Evolutionary conservation across 2,329 filamentous ascomycete genomes (phyloP), one percentile per base, ranked within the genome.

Genomic region (Ascomycota sp.): DNA sequence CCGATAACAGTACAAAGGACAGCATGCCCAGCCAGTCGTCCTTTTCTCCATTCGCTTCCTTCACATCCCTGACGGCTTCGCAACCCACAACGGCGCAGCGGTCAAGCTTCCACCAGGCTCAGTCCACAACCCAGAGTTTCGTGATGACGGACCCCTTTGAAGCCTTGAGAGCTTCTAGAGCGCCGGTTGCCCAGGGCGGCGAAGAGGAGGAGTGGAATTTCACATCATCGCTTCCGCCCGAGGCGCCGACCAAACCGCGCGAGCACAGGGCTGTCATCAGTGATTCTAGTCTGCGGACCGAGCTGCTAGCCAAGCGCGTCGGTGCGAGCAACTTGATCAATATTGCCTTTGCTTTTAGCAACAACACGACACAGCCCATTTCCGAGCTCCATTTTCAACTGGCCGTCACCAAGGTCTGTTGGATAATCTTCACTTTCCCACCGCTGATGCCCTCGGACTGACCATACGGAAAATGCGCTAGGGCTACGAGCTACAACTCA

Each of bases 201-300:
- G 70, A 79, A 27, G 86, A 94, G 30, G 86, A 95, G 38, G 86
- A 95, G 45, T 95, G 86, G 85, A 78, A 72, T 17, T 95, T 95
- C 49, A 72, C 80, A 3, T 95, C 86, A 0, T 75, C 86, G 0
- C 61, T 94, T 10, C 86, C 86, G 20, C 52, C 61, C 3, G 61
- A 69, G 35, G 44, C 57, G 30, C 44, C 59, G 12, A 43, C 53
- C 35, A 63, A 69, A 22, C 70, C 74, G 2, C 61, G 55, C 30
- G 64, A 69, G 30, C 69, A 80, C 38, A 68, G 69, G 28, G 57
- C 76, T 13, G 64, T 62, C 4, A 69, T 94, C 26, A 72, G 70
- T 43, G 73, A 79, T 43, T 75, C 72, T 2, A 63, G 57, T 26
- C 56, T 95, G 28, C 69, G 69, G 35, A 74, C 92, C 35, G 66